A percentile compares a stretch with the other conserved stretches of the same genome.
Evolutionary conservation across 345 rosid genomes (phyloP).

Genomic region (Mercurialis annua): DNA sequence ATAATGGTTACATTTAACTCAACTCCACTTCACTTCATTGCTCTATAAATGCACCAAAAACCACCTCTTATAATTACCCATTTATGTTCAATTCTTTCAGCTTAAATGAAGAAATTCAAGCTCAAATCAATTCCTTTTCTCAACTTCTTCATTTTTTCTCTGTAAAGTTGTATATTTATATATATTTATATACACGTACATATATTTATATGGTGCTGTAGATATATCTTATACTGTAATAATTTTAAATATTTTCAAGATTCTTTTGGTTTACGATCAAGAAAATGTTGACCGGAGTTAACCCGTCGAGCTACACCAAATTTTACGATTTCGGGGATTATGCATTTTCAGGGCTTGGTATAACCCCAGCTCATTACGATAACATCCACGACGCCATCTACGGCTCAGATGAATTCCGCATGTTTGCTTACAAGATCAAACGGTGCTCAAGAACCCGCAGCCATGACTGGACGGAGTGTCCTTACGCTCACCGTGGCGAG

Average conservation of each 20-base stretch:
- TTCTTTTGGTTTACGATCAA: not conserved
- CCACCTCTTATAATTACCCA: not conserved
- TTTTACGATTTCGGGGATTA: slow-evolving; percentile 31
- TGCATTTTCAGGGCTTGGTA: slow-evolving; percentile 27
- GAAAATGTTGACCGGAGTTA: slow-evolving; percentile 28
- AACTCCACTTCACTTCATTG: slow-evolving; percentile 5
- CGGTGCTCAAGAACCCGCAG: slow-evolving; percentile 23
- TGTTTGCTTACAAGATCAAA: slow-evolving; percentile 29
- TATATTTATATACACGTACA: no score
- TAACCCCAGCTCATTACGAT: slow-evolving; percentile 6
- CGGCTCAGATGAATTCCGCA: slow-evolving; percentile 30
- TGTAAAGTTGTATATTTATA: no score
- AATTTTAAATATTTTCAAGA: not conserved
- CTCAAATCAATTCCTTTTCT: slow-evolving; percentile 1
- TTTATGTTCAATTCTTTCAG: not conserved
- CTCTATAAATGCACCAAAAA: slow-evolving; percentile 33
- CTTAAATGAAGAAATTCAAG: slow-evolving; percentile 4
- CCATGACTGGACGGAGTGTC: slow-evolving; percentile 37
- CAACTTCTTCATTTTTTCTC: not conserved
- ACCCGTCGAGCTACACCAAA: not conserved
- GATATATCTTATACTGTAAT: no score
- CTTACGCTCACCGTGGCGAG: slow-evolving; percentile 32
- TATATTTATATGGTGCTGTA: no score
- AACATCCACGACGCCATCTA: slow-evolving; percentile 9
- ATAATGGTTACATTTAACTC: slow-evolving; percentile 18